Conservation (phyloP, 768 basidiomycete species). For the Lactifluus volemus region DNA sequence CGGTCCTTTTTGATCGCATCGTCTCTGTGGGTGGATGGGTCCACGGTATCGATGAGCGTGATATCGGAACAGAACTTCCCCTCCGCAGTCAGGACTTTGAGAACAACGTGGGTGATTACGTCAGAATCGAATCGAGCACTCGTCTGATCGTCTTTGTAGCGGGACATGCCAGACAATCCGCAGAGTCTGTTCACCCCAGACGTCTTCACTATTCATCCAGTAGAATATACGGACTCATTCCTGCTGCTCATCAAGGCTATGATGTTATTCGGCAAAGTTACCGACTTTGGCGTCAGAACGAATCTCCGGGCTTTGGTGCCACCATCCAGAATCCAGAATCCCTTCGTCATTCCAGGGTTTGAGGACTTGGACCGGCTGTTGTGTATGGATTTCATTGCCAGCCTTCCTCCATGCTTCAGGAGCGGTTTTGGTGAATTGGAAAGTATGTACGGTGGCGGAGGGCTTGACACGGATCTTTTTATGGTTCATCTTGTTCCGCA, state of each 20-base stretch:
- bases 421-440: conserved; percentile 56
- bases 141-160: conserved; percentile 31
- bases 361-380: conserved; percentile 62
- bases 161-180: conserved; percentile 59
- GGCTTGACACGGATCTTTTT: conserved; percentile 74
- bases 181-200: conserved; percentile 58
- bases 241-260: conserved; percentile 72
- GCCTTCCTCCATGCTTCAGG: conserved; percentile 58
- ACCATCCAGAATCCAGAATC: conserved; percentile 65
- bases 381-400: conserved; percentile 56
- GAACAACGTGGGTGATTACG: conserved; percentile 42
- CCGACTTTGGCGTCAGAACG: conserved; percentile 74
- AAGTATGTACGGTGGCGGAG: conserved; percentile 42
- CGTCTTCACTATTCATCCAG: conserved; percentile 61
- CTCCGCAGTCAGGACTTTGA: conserved; percentile 71
- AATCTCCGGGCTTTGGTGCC: conserved; percentile 59
- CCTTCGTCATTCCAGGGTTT: conserved; percentile 60
- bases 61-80: conserved; percentile 79
- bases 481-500: conserved; percentile 83
- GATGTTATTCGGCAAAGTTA: conserved; percentile 80
- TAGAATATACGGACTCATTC: conserved; percentile 76
- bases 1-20: conserved; percentile 78
- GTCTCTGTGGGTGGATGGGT: conserved; percentile 67
- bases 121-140: neutral
- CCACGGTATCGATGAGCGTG: conserved; percentile 75